Evolutionary conservation across 176 grass and related monocot genomes (phyloP).

Genomic region (Otatea glauca): DNA sequence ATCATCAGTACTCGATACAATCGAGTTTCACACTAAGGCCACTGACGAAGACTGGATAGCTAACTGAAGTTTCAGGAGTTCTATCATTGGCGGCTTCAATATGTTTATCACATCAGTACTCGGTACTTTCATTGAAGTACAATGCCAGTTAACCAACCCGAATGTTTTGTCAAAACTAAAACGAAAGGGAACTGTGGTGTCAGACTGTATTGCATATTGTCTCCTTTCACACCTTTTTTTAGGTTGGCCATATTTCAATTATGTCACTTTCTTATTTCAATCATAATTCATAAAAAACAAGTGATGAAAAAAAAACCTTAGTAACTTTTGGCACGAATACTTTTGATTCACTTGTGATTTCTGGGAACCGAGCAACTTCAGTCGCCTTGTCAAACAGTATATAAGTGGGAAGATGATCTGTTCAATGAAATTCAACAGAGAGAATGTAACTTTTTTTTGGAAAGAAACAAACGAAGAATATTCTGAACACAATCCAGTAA

Average conservation of each 20-base stretch:
- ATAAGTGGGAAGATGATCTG: slow-evolving; percentile 91
- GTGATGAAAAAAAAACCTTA: slow-evolving; percentile 61
- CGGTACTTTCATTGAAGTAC: slow-evolving; percentile 24
- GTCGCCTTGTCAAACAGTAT: slow-evolving; percentile 89
- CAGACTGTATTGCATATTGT: slow-evolving; percentile 22
- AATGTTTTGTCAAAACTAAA: slow-evolving; percentile 32
- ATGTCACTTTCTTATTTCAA: neutral
- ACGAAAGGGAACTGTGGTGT: slow-evolving; percentile 37
- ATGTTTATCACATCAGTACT: neutral
- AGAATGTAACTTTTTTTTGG: slow-evolving; percentile 9
- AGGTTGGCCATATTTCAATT: neutral
- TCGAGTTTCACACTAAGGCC: slow-evolving; percentile 30
- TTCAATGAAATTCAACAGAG: slow-evolving; percentile 46
- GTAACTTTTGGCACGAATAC: slow-evolving; percentile 69
- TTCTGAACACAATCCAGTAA: slow-evolving; percentile 21
- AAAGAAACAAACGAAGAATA: slow-evolving; percentile 23
- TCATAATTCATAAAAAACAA: slow-evolving; percentile 20
- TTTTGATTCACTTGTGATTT: slow-evolving; percentile 73
- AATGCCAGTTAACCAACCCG: slow-evolving; percentile 20
- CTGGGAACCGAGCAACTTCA: slow-evolving; percentile 82
- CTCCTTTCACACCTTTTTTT: slow-evolving; percentile 16
- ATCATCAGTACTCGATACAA: slow-evolving; percentile 26
- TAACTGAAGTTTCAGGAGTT: slow-evolving; percentile 45
- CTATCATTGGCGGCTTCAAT: slow-evolving; percentile 33
- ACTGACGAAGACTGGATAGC: slow-evolving; percentile 36